Conservation (phyloP, 148 eudicot species). For the Amaranthus palmeri region DNA sequence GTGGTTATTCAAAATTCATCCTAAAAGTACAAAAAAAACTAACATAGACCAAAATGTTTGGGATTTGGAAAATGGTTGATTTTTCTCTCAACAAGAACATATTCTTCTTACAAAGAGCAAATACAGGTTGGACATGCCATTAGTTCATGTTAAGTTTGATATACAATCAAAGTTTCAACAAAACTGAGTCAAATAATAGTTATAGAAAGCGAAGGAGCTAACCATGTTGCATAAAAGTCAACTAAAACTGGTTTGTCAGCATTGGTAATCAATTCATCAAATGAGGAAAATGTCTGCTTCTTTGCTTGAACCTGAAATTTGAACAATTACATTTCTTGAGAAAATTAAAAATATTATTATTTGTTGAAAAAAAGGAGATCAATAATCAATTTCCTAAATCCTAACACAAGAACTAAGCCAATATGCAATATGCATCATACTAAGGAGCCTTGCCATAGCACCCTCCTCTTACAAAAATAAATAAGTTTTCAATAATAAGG, state of each 20-base stretch:
- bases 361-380: background rate
- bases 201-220: conserved; percentile 25
- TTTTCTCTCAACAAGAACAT: background rate
- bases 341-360: background rate
- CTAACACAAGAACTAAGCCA: background rate
- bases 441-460: background rate
- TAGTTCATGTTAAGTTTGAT: background rate
- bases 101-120: background rate
- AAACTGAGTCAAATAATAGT: background rate
- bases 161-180: background rate
- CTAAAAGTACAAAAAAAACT: no score
- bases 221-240: conserved; percentile 96
- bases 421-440: background rate
- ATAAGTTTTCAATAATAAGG: background rate
- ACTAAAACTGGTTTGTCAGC: conserved; percentile 84
- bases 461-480: background rate
- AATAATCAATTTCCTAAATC: background rate
- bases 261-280: conserved; percentile 59
- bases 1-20: no score
- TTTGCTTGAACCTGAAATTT: conserved; percentile 65
- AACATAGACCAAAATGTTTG: no score
- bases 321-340: conserved; percentile 1
- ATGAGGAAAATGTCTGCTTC: conserved; percentile 62
- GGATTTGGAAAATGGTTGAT: no score
- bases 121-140: background rate